Evolutionary conservation across 306 rosid genomes (phyloP), one percentile per base, ranked within the genome.

Genomic region (Morella rubra): DNA sequence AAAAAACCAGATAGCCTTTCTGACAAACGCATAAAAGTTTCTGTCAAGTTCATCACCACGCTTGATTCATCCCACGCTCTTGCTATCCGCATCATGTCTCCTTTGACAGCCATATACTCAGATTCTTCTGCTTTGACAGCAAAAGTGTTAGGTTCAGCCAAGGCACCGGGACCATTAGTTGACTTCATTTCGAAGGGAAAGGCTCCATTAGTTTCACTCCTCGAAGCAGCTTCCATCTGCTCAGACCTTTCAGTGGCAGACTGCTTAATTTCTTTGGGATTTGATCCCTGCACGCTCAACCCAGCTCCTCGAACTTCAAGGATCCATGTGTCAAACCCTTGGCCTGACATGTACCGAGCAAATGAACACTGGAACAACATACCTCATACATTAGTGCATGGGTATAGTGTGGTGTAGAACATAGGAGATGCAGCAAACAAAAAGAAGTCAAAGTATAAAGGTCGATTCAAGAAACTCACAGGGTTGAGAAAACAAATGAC

Each of bases 241-340:
- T 89, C 88, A 54, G 99, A 92, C 51, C 69, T 82, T 70, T 72
- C 89, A 75, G 82, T 58, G 81, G 93, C 90, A 53, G 90, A 81
- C 70, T 77, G 86, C 84, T 91, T 82, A 75, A 89, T 84, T 71
- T 88, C 89, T 82, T 89, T 84, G 80, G 71, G 32, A 73, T 81
- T 77, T 14, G 89, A 80, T 74, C 78, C 88, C 44, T 77, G 88
- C 68, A 89, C 44, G 73, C 99, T 95, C 93, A 95, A 79, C 71
- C 99, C 99, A 70, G 99, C 96, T 55, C 99, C 99, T 80, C 99
- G 89, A 75, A 95, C 87, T 86, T 95, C 99, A 41, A 95, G 97
- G 76, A 92, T 87, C 99, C 99, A 95, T 51, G 99, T 92, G 78
- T 96, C 98, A 37, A 88, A 96, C 72, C 99, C 99, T 82, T 91